Conservation (phyloP, 352 stramenopile species). For the Pythium diclinum region DNA sequence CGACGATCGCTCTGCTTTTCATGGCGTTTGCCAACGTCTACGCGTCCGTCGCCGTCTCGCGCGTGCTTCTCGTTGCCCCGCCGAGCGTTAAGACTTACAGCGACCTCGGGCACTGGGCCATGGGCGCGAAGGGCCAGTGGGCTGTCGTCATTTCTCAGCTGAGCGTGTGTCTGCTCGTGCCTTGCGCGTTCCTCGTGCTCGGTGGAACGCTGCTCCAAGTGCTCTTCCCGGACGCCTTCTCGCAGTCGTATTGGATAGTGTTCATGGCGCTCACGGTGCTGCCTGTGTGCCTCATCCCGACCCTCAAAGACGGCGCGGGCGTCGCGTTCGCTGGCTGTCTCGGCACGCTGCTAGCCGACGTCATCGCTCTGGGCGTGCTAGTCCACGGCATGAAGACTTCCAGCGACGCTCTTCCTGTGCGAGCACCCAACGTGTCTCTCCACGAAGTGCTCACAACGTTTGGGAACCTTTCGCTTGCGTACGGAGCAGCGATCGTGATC, state of each 20-base stretch:
- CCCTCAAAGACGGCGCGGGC: constrained; percentile 29
- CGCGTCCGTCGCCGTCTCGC: constrained; percentile 29
- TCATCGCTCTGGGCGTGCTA: constrained; percentile 27
- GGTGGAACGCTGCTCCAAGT: constrained; percentile 25
- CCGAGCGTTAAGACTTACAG: constrained; percentile 29
- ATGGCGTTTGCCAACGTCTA: constrained; percentile 37
- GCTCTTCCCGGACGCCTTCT: constrained; percentile 26
- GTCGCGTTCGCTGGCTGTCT: constrained; percentile 29
- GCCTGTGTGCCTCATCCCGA: constrained; percentile 32
- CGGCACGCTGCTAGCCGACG: constrained; percentile 31
- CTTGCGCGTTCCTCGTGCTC: constrained; percentile 32
- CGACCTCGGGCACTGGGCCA: constrained; percentile 34
- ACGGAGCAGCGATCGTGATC: constrained; percentile 37
- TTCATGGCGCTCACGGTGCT: constrained; percentile 31
- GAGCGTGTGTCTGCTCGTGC: constrained; percentile 23
- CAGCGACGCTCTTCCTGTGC: constrained; percentile 1
- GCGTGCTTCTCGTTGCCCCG: constrained; percentile 30
- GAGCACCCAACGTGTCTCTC: constrained; percentile 21
- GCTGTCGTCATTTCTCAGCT: constrained; percentile 26
- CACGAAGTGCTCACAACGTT: constrained; percentile 27
- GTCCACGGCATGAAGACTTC: constrained; percentile 26
- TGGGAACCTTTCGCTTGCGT: constrained; percentile 36
- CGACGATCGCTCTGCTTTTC: constrained; percentile 28
- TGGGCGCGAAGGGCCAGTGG: constrained; percentile 22
- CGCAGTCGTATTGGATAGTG: constrained; percentile 29